Percentiles rank a stretch among this genome's conserved stretches.
phyloP scores from a whole-genome alignment of 75 land plant genomes.

The Cryptomeria japonica region DNA sequence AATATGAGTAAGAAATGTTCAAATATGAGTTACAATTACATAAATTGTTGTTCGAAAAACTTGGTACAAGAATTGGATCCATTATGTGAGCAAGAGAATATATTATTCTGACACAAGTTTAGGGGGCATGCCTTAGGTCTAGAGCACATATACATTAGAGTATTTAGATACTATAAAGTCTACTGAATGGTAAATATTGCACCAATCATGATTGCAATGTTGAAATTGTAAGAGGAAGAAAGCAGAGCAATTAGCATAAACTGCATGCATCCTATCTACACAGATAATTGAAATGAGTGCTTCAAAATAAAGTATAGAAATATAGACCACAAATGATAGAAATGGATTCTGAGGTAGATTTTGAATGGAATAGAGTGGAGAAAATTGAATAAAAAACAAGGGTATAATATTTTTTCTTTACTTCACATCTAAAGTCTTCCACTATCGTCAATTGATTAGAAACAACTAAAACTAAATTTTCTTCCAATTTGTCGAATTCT shows the following conservation, averaged over 20 bases:
- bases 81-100: neutral
- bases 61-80: neutral
- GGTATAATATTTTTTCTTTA: no score
- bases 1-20: neutral
- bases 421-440: no score
- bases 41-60: neutral
- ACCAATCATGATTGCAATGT: neutral
- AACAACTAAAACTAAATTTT: no score
- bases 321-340: no score
- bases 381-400: no score
- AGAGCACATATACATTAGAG: neutral
- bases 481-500: no score
- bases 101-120: neutral
- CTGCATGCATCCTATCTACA: no score
- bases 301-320: no score
- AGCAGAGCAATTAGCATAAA: neutral
- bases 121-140: neutral
- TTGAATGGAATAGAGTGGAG: no score
- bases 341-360: no score
- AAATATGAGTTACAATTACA: neutral
- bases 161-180: neutral
- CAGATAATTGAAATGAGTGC: no score
- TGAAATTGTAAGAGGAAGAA: neutral
- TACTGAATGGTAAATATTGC: neutral
- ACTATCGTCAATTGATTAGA: no score